Evolutionary conservation across 2,329 filamentous ascomycete genomes (phyloP).

Genomic region (Diaporthe citri): DNA sequence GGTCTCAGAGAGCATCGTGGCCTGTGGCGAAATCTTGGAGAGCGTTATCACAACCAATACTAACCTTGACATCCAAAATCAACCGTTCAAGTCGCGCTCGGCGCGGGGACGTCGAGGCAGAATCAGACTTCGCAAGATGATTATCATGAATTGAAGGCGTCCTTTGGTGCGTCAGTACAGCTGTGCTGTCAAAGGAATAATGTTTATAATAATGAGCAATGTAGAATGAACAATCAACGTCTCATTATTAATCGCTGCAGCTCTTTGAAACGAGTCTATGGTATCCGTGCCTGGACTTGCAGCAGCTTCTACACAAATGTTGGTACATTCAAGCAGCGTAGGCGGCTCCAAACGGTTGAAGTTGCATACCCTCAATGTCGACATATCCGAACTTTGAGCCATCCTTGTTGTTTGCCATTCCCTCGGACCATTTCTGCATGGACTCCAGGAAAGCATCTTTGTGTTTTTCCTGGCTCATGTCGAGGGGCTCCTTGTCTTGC

Average conservation of each 20-base stretch:
- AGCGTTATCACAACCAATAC: conserved; percentile 15
- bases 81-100: not conserved
- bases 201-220: not conserved
- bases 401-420: conserved; percentile 50
- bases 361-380: conserved; percentile 48
- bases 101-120: not conserved
- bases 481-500: conserved; percentile 46
- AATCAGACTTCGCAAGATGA: too few relatives aligned
- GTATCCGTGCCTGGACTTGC: not conserved
- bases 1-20: conserved; percentile 37
- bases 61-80: not conserved
- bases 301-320: not conserved
- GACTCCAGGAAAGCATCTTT: conserved; percentile 47
- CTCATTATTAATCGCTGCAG: not conserved
- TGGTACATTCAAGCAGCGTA: conserved; percentile 34
- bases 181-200: not conserved
- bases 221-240: not conserved
- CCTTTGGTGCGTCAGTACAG: not conserved
- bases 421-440: conserved; percentile 47
- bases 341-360: conserved; percentile 50
- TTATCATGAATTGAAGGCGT: not conserved
- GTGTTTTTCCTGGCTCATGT: conserved; percentile 50
- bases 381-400: conserved; percentile 49
- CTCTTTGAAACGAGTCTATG: not conserved
- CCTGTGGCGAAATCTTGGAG: conserved; percentile 6